Conservation (phyloP, 352 stramenopile genomes). For the Proteromonas lacertae region DNA sequence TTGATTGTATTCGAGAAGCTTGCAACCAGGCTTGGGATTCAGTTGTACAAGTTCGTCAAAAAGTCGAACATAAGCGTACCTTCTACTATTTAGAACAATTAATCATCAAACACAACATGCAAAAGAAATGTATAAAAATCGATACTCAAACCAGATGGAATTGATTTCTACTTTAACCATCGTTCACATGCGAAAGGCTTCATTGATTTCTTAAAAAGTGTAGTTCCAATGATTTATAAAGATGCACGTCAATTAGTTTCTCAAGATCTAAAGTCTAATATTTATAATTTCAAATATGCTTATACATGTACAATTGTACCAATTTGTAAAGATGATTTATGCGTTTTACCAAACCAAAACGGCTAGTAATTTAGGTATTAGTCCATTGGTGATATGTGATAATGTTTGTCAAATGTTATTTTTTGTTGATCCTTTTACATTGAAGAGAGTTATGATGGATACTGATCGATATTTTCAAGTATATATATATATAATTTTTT, state of each 20-base stretch:
- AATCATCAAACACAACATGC: slow-evolving; percentile 88
- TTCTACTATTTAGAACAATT: slow-evolving; percentile 99
- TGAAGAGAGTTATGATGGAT: no score
- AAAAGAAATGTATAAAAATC: slow-evolving; percentile 80
- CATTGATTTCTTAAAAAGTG: slow-evolving; percentile 81
- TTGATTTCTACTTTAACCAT: slow-evolving; percentile 98
- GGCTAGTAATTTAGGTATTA: no score
- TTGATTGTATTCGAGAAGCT: slow-evolving; percentile 83
- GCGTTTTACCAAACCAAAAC: no score
- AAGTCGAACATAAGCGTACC: slow-evolving; percentile 94
- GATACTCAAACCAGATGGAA: slow-evolving; percentile 78
- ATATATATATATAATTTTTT: no score
- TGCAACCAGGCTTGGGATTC: slow-evolving; percentile 80
- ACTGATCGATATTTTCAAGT: no score
- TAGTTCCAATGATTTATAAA: slow-evolving; percentile 79
- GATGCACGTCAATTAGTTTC: slow-evolving; percentile 92
- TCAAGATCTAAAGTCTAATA: slow-evolving; percentile 89
- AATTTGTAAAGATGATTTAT: slow-evolving; percentile 82
- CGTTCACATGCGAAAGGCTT: slow-evolving; percentile 81
- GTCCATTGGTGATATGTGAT: no score
- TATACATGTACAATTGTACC: slow-evolving; percentile 84
- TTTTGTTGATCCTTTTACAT: no score
- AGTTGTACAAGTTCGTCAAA: slow-evolving; percentile 87
- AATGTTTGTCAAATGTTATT: no score
- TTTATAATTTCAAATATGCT: slow-evolving; percentile 94